Evolutionary conservation across 208 protist species (phyloP), one percentile per base, ranked within the genome.

Genomic region (Trypanosoma boissoni): DNA sequence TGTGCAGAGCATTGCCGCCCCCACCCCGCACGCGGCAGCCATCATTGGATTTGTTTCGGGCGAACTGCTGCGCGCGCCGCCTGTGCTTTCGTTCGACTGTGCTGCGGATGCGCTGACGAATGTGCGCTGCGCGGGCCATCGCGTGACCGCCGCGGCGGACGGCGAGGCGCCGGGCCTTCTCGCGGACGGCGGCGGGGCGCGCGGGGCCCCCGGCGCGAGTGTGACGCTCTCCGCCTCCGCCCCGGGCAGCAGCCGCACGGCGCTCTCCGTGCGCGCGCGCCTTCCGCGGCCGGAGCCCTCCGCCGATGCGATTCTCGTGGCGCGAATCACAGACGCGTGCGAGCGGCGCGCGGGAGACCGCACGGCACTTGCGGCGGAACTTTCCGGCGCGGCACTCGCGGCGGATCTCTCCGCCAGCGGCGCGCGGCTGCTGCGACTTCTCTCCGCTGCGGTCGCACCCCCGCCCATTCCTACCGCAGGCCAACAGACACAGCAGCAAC

Each of bases 111-210:
- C 48, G 0, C 41, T 91, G 18, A 65, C 59, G 36, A 41, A 70
- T 45, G 73, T 91, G 50, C 74, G 83, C 57, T 91, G 83, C 52
- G 32, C 74, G 2, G 83, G 83, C 36, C 83, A 74, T 53, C 72
- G 68, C 37, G 23, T 91, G 4, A 81, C 71, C 4, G 83, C 74
- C 24, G 53, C 79, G 12, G 53, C 83, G 37, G 68, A 75, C 52
- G 80, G 71, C 45, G 65, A 72, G 44, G 59, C 72, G n/a, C 63
- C 79, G 29, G 75, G 65, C 31, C 34, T 63, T n/a, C 76, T 90
- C 36, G 50, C 68, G 7, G 62, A 23, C n/a, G 69, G 68, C 46
- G 63, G 70, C 62, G 62, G 69, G 12, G 56, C 84, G 44, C 66
- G 74, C 31, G 66, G 86, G 28, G 41, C 59, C 5, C 18, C 46